Base-by-base conservation (phyloP, 192 early-diverging fungal species). In the Gigaspora rosea region DNA sequence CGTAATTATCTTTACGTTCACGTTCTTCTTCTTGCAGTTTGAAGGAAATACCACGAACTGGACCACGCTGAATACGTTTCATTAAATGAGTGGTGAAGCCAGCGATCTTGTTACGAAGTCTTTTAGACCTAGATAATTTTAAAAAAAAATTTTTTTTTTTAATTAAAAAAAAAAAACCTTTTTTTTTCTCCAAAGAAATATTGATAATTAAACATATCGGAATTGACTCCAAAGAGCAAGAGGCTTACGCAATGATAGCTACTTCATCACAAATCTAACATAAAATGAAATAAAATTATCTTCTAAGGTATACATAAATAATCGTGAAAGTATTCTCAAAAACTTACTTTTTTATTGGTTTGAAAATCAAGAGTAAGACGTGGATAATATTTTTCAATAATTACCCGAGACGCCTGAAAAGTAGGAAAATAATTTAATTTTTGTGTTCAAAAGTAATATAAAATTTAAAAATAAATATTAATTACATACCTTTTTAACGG, bases 361-460 rank as follows among this genome's bases (percentile, higher is more conserved):
- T 99, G 96, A 93, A 99, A 99, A 83, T 99, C 98, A 67, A 96
- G 88, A 78, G 97, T 98, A 78, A 99, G 93, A 82, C 95, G 89
- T 75, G 98, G 97, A 89, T 99, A 99, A 93, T 99, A 99, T 93
- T 99, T 99, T 90, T 99, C 98, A 85, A 99, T 99, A 85, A 99
- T 90, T 86, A 98, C 95, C 84, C 96, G 92, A 83, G 98, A 97
- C 82, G 97, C 98, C 93, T 74, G 13, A 22, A 32, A 7, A 70
- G 15, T 49, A 47, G 35, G 16, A 57, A 48, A 74, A 8, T 11
- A 13, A 36, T 46, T 36, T 18, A 11, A 9, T 58, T 32, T 36
- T 20, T 58, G 41, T 7, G 35, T 51, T n/a, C n/a, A 16, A 57
- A 41, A 49, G 5, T 12, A 61, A 61, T 50, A 62, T 27, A 27